Percentiles rank a stretch among this genome's conserved stretches.
Conservation (phyloP, 768 basidiomycete species). For the Phaffia tasmanica region DNA sequence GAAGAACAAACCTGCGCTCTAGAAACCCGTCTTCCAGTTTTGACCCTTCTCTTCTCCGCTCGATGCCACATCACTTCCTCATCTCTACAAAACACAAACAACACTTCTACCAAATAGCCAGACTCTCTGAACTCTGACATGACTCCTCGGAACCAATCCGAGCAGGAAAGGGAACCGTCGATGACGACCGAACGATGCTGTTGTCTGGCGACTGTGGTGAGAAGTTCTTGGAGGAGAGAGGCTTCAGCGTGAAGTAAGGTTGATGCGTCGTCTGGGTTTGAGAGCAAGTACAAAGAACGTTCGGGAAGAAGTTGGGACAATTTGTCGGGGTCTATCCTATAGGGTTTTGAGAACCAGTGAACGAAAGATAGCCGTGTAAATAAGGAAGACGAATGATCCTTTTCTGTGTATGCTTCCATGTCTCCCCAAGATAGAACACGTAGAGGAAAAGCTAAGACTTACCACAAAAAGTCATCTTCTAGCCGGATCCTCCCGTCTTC, state of each 20-base stretch:
- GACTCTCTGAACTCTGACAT: slow-evolving; percentile 28
- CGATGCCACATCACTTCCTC: slow-evolving; percentile 30
- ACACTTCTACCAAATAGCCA: slow-evolving; percentile 32
- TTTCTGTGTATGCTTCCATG: too few species aligned
- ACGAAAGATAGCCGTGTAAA: background rate
- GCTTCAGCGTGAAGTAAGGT: slow-evolving; percentile 33
- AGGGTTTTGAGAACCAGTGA: background rate
- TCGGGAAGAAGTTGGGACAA: slow-evolving; percentile 33
- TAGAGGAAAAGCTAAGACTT: slow-evolving; percentile 1
- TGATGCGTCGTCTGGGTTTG: slow-evolving; percentile 17
- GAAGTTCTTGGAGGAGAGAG: slow-evolving; percentile 32
- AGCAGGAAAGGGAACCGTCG: slow-evolving; percentile 32
- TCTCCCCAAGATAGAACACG: background rate
- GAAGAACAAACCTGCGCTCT: slow-evolving; percentile 5
- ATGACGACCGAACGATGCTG: slow-evolving; percentile 29
- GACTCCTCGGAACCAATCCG: slow-evolving; percentile 30
- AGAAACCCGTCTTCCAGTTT: slow-evolving; percentile 29
- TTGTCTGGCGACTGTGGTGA: slow-evolving; percentile 28
- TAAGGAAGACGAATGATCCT: background rate
- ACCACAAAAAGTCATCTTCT: slow-evolving; percentile 33
- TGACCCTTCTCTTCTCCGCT: slow-evolving; percentile 28
- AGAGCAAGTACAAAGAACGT: slow-evolving; percentile 30
- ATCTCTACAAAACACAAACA: slow-evolving; percentile 32
- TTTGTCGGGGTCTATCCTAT: slow-evolving; percentile 35
- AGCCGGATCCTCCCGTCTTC: slow-evolving; percentile 27